Conservation (phyloP, 2,329 filamentous ascomycete species). For the Mycogone perniciosa region DNA sequence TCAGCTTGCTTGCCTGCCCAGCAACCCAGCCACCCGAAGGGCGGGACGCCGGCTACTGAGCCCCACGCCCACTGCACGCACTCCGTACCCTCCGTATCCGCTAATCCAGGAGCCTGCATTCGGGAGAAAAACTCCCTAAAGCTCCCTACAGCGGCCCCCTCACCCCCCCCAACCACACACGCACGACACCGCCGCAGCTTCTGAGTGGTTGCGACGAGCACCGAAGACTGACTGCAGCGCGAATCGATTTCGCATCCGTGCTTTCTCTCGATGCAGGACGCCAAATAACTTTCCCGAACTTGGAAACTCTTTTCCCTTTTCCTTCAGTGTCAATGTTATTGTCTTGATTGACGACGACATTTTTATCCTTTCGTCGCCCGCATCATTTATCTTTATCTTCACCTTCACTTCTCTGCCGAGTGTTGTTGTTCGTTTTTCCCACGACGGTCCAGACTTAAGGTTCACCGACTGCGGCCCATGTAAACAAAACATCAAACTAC, state of each 20-base stretch:
- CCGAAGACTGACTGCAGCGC: not conserved
- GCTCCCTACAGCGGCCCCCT: not conserved
- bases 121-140: too few relatives aligned
- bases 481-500: constrained; percentile 12
- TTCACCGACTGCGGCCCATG: constrained; percentile 11
- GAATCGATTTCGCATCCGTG: constrained; percentile 7
- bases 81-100: not conserved
- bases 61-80: not conserved
- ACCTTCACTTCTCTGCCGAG: not conserved
- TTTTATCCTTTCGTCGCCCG: not conserved
- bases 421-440: not conserved
- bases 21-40: constrained; percentile 10
- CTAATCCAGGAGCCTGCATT: too few relatives aligned
- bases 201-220: not conserved
- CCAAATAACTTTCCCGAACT: constrained; percentile 5
- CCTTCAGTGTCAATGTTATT: not conserved
- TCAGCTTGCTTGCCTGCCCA: constrained; percentile 25
- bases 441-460: not conserved
- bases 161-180: constrained; percentile 17
- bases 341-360: not conserved
- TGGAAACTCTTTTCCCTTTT: not conserved
- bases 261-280: constrained; percentile 3
- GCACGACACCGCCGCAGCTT: constrained; percentile 17
- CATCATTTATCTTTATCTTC: not conserved
- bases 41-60: not conserved